Percentiles rank a stretch among this genome's conserved stretches.
These are phyloP conservation scores for Penicillium freii DNA, from an alignment of 2,329 filamentous ascomycete species.

Conservation along the genomic window DNA sequence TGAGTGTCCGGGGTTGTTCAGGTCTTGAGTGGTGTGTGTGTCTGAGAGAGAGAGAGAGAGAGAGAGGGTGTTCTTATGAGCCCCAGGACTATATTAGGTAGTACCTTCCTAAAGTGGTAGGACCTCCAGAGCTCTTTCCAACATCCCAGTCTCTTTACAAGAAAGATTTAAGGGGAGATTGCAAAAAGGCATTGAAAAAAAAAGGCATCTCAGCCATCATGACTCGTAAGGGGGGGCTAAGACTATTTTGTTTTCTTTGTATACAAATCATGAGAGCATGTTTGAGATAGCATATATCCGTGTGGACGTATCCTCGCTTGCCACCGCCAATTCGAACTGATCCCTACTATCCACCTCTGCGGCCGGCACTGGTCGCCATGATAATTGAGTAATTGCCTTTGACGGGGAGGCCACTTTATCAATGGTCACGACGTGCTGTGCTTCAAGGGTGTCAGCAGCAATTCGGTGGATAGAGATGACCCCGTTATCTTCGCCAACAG, in stretches of 20 bases:
- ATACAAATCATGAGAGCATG: conserved; percentile 28
- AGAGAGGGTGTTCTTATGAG: neutral
- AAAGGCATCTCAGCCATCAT: neutral
- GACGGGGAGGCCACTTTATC: conserved; percentile 54
- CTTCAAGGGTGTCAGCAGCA: conserved; percentile 29
- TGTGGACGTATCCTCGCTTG: conserved; percentile 47
- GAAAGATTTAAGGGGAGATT: neutral
- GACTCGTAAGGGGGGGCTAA: conserved; percentile 14
- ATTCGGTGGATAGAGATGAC: conserved; percentile 45
- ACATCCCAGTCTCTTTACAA: neutral
- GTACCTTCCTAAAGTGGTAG: neutral
- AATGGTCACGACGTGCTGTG: conserved; percentile 31
- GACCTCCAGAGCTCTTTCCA: neutral
- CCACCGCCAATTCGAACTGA: conserved; percentile 42
- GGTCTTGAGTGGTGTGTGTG: too few relatives aligned
- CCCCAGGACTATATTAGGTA: too few relatives aligned
- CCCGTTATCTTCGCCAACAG: conserved; percentile 50
- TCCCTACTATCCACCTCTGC: conserved; percentile 13
- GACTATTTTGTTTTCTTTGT: conserved; percentile 7
- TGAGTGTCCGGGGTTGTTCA: too few relatives aligned
- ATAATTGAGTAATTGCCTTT: conserved; percentile 64
- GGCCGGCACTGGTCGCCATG: conserved; percentile 59
- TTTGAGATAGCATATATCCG: conserved; percentile 40
- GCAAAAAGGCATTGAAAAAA: neutral
- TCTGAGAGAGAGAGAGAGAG: too few relatives aligned